phyloP scores from a whole-genome alignment of 1,284 basidiomycete species.

The Cryptococcus sp. region DNA sequence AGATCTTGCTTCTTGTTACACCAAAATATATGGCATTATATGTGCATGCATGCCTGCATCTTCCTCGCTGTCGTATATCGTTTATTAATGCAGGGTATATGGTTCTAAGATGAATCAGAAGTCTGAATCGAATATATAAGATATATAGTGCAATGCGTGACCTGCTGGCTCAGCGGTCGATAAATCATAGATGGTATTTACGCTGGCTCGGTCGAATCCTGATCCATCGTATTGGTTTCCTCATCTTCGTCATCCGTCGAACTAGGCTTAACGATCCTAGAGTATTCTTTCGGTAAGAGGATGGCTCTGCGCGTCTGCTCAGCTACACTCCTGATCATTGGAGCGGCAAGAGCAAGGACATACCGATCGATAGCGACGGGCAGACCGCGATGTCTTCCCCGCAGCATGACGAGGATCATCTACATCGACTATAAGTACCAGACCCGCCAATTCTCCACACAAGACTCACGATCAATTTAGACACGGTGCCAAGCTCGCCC shows the following conservation, averaged over 20 bases:
- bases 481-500: conserved; percentile 40
- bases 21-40: too few relatives aligned
- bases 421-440: conserved; percentile 6
- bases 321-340: background rate
- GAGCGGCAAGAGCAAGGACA: background rate
- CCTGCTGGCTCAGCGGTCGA: too few relatives aligned
- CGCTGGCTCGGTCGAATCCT: too few relatives aligned
- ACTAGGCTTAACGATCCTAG: conserved; percentile 18
- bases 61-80: too few relatives aligned
- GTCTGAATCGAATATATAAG: too few relatives aligned
- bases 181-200: too few relatives aligned
- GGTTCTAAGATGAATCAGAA: too few relatives aligned
- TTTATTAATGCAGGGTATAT: too few relatives aligned
- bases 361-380: conserved; percentile 45
- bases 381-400: conserved; percentile 47
- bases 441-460: background rate
- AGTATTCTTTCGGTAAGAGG: conserved; percentile 27
- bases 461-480: conserved; percentile 43
- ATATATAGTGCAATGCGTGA: too few relatives aligned
- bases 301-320: conserved; percentile 14
- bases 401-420: conserved; percentile 46
- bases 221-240: background rate
- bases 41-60: too few relatives aligned
- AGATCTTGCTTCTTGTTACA: too few relatives aligned
- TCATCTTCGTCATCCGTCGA: background rate